These are phyloP conservation scores for Bipolaris gigantea DNA, from an alignment of 2,329 filamentous ascomycete genomes.

Conservation along the genomic window DNA sequence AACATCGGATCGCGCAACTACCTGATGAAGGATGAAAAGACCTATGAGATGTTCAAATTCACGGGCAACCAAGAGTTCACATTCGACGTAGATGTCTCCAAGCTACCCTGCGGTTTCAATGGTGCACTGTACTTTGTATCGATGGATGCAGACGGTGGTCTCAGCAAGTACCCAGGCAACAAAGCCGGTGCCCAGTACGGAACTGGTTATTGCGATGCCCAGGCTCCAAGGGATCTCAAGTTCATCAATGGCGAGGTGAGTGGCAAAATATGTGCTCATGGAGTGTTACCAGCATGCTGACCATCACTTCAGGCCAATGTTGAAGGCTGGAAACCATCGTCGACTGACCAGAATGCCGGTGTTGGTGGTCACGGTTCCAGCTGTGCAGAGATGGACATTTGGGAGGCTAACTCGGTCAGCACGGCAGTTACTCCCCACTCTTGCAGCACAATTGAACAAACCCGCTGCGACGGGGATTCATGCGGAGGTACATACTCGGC, in stretches of 20 bases:
- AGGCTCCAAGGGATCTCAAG: slow-evolving; percentile 51
- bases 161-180: slow-evolving; percentile 50
- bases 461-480: slow-evolving; percentile 55
- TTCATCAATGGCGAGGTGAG: slow-evolving; percentile 51
- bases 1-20: slow-evolving; percentile 46
- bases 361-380: slow-evolving; percentile 60
- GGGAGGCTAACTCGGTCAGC: slow-evolving; percentile 68
- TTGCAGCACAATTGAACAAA: slow-evolving; percentile 57
- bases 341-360: slow-evolving; percentile 58
- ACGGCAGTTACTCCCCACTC: slow-evolving; percentile 67
- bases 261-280: background rate
- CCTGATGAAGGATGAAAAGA: slow-evolving; percentile 39
- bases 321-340: slow-evolving; percentile 56
- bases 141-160: slow-evolving; percentile 65
- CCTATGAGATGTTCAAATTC: slow-evolving; percentile 43
- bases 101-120: slow-evolving; percentile 70
- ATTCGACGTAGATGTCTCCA: slow-evolving; percentile 54
- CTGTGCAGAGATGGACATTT: slow-evolving; percentile 64
- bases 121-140: slow-evolving; percentile 55
- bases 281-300: background rate
- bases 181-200: slow-evolving; percentile 56
- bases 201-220: slow-evolving; percentile 47
- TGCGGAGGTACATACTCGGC: slow-evolving; percentile 53
- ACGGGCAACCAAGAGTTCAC: slow-evolving; percentile 51
- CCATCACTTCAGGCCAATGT: slow-evolving; percentile 50